Evolutionary conservation across 179 eudicot species (phyloP).

Genomic region (Monotropa hypopitys): DNA sequence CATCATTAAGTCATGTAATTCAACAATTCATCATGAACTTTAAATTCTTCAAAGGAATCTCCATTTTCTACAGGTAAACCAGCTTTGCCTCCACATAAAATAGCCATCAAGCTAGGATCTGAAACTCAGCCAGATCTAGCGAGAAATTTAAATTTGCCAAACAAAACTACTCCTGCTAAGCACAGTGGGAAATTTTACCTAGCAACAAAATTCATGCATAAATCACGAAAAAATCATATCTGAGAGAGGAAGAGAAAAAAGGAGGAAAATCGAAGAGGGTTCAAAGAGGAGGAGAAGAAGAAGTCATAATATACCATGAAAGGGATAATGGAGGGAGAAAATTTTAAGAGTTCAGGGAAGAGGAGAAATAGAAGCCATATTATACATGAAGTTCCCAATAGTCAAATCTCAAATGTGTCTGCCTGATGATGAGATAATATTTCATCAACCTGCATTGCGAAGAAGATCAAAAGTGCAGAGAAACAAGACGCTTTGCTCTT

Average conservation of each 20-base stretch:
- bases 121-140: neutral
- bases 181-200: neutral
- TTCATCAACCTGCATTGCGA: neutral
- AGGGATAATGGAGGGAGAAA: too few species aligned
- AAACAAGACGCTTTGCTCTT: neutral
- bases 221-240: neutral
- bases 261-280: neutral
- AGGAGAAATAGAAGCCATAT: neutral
- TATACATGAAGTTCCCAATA: neutral
- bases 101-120: neutral
- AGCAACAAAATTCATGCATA: neutral
- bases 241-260: neutral
- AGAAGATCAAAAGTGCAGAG: neutral
- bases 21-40: neutral
- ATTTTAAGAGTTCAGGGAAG: neutral
- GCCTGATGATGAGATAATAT: neutral
- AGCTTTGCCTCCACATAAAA: neutral
- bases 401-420: neutral
- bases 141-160: neutral
- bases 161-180: neutral
- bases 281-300: neutral
- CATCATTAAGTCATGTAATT: neutral
- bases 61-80: neutral
- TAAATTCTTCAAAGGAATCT: neutral
- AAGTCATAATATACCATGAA: neutral